Conservation (phyloP, 441 rosid species). For the Manihot esculenta region DNA sequence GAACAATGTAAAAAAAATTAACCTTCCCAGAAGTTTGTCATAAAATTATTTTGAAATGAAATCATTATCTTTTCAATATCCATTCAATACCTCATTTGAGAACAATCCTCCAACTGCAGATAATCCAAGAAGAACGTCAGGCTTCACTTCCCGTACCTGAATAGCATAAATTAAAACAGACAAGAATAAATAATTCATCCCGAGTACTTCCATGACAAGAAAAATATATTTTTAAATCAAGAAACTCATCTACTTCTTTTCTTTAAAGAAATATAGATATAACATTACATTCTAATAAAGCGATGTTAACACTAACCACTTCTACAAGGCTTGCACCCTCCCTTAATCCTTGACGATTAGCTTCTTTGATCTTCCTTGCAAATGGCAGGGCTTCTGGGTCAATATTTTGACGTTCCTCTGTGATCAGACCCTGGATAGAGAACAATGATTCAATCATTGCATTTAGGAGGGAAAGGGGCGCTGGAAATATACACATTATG, state of each 20-base stretch:
- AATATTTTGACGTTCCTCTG: constrained; percentile 73
- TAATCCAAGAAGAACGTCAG: constrained; percentile 98
- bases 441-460: constrained; percentile 7
- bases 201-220: not conserved
- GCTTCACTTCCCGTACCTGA: constrained; percentile 93
- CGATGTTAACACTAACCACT: constrained; percentile 60
- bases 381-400: constrained; percentile 88
- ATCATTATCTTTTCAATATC: constrained; percentile 16
- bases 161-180: constrained; percentile 22
- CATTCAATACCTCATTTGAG: constrained; percentile 77
- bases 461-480: not conserved
- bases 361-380: constrained; percentile 82
- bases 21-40: not conserved
- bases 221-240: not conserved
- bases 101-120: constrained; percentile 99
- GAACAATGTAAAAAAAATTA: not conserved
- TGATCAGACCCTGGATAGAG: constrained; percentile 74
- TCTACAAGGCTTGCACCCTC: constrained; percentile 93
- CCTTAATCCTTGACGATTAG: constrained; percentile 80
- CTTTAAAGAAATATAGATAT: not conserved
- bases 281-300: not conserved
- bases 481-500: not conserved
- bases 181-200: not conserved
- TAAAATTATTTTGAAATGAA: constrained; percentile 5
- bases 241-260: not conserved